A percentile compares a stretch with the other conserved stretches of the same genome.
phyloP scores from a whole-genome alignment of 495 filamentous ascomycete genomes.

The Penicillium subrubescens region DNA sequence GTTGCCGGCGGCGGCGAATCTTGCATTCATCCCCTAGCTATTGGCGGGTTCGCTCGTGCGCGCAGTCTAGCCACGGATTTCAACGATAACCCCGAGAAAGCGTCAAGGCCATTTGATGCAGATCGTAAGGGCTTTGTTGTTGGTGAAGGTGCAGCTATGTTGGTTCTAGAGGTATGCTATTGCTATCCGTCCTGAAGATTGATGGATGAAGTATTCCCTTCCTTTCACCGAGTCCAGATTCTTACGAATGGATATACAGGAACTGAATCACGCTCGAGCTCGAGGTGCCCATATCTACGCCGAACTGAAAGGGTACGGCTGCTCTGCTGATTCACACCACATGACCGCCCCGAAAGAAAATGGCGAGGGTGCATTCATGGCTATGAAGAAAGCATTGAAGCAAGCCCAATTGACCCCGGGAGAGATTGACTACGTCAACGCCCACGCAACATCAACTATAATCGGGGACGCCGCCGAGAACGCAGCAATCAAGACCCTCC shows the following conservation, averaged over 20 bases:
- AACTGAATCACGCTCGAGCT: constrained; percentile 81
- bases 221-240: not conserved
- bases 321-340: constrained; percentile 85
- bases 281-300: constrained; percentile 84
- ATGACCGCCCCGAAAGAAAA: constrained; percentile 86
- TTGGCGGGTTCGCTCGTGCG: constrained; percentile 87
- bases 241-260: constrained; percentile 40
- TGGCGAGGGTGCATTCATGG: constrained; percentile 75
- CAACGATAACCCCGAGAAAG: constrained; percentile 70
- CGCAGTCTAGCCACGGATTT: constrained; percentile 79
- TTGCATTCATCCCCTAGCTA: constrained; percentile 91
- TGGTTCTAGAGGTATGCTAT: constrained; percentile 72
- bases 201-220: not conserved
- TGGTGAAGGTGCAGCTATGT: constrained; percentile 84
- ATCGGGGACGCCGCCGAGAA: constrained; percentile 91
- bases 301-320: constrained; percentile 85
- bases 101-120: constrained; percentile 88
- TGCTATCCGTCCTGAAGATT: not conserved
- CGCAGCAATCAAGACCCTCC: constrained; percentile 73
- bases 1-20: constrained; percentile 91
- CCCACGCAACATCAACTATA: constrained; percentile 85
- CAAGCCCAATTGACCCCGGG: constrained; percentile 68
- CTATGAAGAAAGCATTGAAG: constrained; percentile 82
- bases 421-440: constrained; percentile 89
- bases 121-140: constrained; percentile 86